These are phyloP conservation scores for Clitocybe nebularis DNA, from an alignment of 1,284 basidiomycete species.

Conservation along the genomic window DNA sequence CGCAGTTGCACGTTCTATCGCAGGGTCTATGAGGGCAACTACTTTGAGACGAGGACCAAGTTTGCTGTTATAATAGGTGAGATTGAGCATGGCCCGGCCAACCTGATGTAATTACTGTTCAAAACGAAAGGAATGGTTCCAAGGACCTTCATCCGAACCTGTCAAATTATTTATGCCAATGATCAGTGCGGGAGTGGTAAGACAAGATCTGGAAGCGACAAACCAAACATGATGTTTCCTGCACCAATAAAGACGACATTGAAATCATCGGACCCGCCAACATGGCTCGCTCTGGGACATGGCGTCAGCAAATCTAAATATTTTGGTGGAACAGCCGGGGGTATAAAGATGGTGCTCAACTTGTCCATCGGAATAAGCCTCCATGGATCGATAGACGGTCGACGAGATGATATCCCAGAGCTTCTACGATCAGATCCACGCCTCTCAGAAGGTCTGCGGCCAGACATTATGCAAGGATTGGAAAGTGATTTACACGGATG, in stretches of 20 bases:
- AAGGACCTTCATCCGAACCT: slow-evolving; percentile 85
- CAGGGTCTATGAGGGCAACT: slow-evolving; percentile 91
- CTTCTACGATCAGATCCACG: slow-evolving; percentile 39
- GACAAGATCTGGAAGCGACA: too few relatives aligned
- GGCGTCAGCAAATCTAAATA: slow-evolving; percentile 10
- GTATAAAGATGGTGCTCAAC: slow-evolving; percentile 32
- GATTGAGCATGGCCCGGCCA: background rate
- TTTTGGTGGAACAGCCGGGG: slow-evolving; percentile 5
- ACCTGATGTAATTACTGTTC: slow-evolving; percentile 62
- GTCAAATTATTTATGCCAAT: slow-evolving; percentile 12
- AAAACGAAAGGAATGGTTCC: slow-evolving; percentile 94
- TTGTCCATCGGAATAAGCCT: slow-evolving; percentile 76
- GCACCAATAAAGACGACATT: slow-evolving; percentile 92
- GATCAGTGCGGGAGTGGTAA: slow-evolving; percentile 1
- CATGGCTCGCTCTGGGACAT: slow-evolving; percentile 49
- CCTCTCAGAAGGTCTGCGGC: slow-evolving; percentile 32
- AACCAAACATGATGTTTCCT: slow-evolving; percentile 94
- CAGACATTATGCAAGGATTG: slow-evolving; percentile 16
- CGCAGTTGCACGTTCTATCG: slow-evolving; percentile 73
- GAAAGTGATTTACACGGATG: background rate
- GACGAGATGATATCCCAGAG: slow-evolving; percentile 48
- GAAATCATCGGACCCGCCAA: slow-evolving; percentile 66
- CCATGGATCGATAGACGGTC: slow-evolving; percentile 71
- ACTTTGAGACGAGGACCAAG: slow-evolving; percentile 96
- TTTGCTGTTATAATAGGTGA: slow-evolving; percentile 56